These are phyloP conservation scores for Alternaria dauci DNA, from an alignment of 2,329 filamentous ascomycete genomes.

Conservation along the genomic window DNA sequence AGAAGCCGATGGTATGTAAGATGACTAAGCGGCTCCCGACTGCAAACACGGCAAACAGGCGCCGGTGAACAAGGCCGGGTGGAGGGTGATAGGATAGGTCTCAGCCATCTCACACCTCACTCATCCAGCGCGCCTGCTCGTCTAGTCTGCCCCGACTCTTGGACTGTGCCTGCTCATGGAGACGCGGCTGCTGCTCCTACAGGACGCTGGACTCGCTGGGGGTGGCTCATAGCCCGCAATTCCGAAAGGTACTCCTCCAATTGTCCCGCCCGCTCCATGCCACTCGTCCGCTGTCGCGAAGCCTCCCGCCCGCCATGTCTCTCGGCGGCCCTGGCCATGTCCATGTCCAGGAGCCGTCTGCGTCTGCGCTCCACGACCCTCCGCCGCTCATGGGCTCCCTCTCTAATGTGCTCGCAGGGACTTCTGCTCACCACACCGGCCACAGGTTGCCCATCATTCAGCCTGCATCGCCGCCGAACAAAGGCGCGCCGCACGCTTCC, in stretches of 20 bases:
- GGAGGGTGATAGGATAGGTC: conserved; percentile 10
- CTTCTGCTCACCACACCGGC: conserved; percentile 20
- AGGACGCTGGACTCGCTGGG: conserved; percentile 46
- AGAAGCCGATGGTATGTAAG: not conserved
- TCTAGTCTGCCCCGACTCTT: conserved; percentile 24
- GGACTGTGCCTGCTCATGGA: conserved; percentile 47
- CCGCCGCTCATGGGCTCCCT: conserved; percentile 21
- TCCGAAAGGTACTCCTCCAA: conserved; percentile 23
- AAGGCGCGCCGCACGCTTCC: conserved; percentile 36
- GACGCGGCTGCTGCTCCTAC: conserved; percentile 41
- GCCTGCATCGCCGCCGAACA: conserved; percentile 36
- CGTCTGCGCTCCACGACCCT: conserved; percentile 10
- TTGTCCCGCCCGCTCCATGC: conserved; percentile 28
- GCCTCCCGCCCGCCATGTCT: conserved; percentile 29
- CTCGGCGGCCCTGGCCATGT: conserved; percentile 23
- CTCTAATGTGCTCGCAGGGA: conserved; percentile 38
- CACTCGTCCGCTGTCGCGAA: conserved; percentile 30
- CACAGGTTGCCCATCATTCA: conserved; percentile 38
- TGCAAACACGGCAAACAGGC: conserved; percentile 24
- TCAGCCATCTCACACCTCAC: conserved; percentile 25
- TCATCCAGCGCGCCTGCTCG: conserved; percentile 22
- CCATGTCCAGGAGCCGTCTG: conserved; percentile 17
- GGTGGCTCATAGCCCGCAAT: conserved; percentile 41
- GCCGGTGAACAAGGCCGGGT: conserved; percentile 10
- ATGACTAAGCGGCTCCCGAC: conserved; percentile 4